A percentile compares a stretch with the other conserved stretches of the same genome.
Conservation (phyloP, 2,329 filamentous ascomycete genomes). For the Talaromyces marneffei region DNA sequence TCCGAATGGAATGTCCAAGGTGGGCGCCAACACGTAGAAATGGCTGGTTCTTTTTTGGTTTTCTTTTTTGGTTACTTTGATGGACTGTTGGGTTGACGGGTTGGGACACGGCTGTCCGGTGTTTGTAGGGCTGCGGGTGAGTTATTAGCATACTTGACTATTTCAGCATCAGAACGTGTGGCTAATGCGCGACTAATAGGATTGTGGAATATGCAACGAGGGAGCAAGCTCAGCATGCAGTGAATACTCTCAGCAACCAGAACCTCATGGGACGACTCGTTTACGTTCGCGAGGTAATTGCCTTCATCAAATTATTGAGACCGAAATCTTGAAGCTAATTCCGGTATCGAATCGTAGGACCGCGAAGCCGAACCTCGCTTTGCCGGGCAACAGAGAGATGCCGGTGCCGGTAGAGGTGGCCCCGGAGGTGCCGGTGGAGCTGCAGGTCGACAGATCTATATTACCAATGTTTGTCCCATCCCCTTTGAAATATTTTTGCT, state of each 20-base stretch:
- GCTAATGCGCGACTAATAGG: conserved; percentile 43
- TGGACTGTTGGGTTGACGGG: conserved; percentile 99
- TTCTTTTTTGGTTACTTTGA: conserved; percentile 56
- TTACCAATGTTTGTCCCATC: conserved; percentile 82
- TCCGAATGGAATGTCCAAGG: conserved; percentile 99
- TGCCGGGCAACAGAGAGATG: conserved; percentile 67
- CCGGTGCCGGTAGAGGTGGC: conserved; percentile 49
- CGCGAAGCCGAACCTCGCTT: conserved; percentile 97
- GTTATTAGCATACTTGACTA: conserved; percentile 34
- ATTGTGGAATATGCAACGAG: conserved; percentile 99
- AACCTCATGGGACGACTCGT: conserved; percentile 97
- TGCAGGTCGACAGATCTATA: conserved; percentile 84
- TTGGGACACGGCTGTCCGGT: conserved; percentile 83
- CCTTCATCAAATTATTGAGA: background rate
- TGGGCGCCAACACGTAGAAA: conserved; percentile 87
- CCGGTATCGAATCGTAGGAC: conserved; percentile 54
- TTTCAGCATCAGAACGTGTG: background rate
- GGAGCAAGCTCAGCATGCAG: conserved; percentile 97
- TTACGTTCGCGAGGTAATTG: conserved; percentile 86
- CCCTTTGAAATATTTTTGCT: conserved; percentile 22
- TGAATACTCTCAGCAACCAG: conserved; percentile 97
- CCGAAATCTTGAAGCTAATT: background rate
- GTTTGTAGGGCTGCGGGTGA: conserved; percentile 99
- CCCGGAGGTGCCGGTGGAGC: conserved; percentile 52
- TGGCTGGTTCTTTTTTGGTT: conserved; percentile 63